A percentile compares a stretch with the other conserved stretches of the same genome.
phyloP scores from a whole-genome alignment of 2,329 filamentous ascomycete genomes.

The Triangularia verruculosa region DNA sequence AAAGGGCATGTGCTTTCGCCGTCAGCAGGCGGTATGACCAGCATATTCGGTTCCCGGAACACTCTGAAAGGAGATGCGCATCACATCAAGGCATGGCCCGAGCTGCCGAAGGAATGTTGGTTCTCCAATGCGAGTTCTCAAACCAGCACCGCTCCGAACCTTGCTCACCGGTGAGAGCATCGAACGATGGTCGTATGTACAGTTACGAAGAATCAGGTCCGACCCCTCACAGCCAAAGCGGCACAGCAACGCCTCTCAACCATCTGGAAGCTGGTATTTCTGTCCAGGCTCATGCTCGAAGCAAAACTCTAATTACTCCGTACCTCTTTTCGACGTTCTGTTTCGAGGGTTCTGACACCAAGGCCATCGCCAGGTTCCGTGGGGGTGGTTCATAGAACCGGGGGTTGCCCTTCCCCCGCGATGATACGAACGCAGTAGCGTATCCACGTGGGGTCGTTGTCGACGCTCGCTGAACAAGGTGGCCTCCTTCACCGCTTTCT shows the following conservation, averaged over 20 bases:
- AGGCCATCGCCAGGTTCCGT: not conserved
- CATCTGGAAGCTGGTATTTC: not conserved
- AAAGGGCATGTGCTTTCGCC: not conserved
- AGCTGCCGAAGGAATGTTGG: not conserved
- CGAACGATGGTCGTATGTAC: not conserved
- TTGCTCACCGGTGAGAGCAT: not conserved
- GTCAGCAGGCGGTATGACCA: not conserved
- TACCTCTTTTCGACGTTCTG: not conserved
- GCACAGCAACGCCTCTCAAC: not conserved
- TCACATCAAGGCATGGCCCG: not conserved
- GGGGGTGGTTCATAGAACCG: not conserved
- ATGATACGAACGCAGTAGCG: not conserved
- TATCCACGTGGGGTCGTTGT: not conserved
- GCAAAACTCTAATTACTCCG: no score
- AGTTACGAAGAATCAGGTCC: not conserved
- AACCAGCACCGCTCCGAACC: not conserved
- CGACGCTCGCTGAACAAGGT: not conserved
- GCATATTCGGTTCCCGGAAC: not conserved
- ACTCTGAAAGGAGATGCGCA: not conserved
- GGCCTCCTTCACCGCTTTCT: not conserved
- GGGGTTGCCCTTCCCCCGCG: not conserved
- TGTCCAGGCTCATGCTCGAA: not conserved
- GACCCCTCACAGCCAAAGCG: not conserved
- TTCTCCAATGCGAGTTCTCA: not conserved
- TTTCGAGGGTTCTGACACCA: not conserved